Evolutionary conservation across 106 monocot genomes (phyloP).

Genomic region (Triglochin maritima): DNA sequence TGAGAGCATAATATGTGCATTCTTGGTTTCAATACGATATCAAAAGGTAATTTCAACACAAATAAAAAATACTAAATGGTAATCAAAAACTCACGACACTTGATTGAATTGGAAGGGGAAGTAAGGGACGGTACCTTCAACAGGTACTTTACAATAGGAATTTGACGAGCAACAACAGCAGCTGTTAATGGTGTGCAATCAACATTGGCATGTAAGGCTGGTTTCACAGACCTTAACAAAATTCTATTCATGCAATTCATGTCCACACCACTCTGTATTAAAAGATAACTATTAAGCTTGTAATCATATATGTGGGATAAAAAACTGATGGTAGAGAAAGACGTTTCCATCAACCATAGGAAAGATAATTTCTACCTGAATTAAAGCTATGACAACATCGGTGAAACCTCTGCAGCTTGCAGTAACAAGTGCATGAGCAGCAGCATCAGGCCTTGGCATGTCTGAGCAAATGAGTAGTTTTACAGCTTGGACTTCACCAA

Average conservation of each 20-base stretch:
- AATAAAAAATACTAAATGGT: background rate
- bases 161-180: constrained; percentile 43
- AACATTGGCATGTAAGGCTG: constrained; percentile 46
- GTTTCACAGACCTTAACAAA: constrained; percentile 45
- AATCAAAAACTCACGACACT: background rate
- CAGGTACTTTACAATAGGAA: constrained; percentile 34
- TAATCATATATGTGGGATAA: background rate
- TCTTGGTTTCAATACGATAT: too few relatives aligned
- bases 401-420: constrained; percentile 50
- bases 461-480: constrained; percentile 37
- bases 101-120: background rate
- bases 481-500: constrained; percentile 32
- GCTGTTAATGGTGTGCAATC: constrained; percentile 56
- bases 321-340: background rate
- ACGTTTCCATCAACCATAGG: background rate
- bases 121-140: constrained; percentile 27
- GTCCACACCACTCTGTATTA: constrained; percentile 45
- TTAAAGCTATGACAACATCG: constrained; percentile 31
- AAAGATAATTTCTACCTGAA: constrained; percentile 23
- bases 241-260: constrained; percentile 33
- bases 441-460: constrained; percentile 21
- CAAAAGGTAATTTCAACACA: background rate
- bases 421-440: constrained; percentile 41
- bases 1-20: too few relatives aligned
- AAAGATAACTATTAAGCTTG: background rate